These are phyloP conservation scores for Pseudogymnoascus sp. DNA, from an alignment of 2,329 filamentous ascomycete genomes.

Conservation along the genomic window DNA sequence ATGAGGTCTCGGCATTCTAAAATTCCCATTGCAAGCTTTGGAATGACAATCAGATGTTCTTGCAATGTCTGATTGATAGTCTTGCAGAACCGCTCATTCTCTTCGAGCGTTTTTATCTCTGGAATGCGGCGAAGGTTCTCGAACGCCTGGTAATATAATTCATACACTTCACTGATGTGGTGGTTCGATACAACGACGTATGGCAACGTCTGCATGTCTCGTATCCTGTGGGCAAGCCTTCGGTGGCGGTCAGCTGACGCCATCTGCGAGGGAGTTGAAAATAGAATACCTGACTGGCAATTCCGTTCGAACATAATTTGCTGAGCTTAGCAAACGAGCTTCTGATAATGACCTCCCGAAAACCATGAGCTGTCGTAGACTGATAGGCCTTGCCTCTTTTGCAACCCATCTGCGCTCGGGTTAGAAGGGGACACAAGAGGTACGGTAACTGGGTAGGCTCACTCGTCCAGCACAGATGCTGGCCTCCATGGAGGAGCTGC, in stretches of 20 bases:
- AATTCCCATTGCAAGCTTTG: conserved; percentile 88
- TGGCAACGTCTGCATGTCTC: conserved; percentile 93
- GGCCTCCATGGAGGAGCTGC: conserved; percentile 50
- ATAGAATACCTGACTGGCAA: conserved; percentile 65
- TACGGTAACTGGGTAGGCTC: conserved; percentile 26
- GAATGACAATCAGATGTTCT: conserved; percentile 89
- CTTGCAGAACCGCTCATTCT: conserved; percentile 83
- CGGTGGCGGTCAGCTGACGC: conserved; percentile 3
- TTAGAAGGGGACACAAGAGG: neutral
- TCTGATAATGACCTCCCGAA: conserved; percentile 93
- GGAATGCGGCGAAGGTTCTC: conserved; percentile 79
- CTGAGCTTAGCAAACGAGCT: conserved; percentile 80
- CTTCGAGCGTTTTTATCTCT: conserved; percentile 77
- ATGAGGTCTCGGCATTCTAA: conserved; percentile 83
- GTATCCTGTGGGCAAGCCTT: conserved; percentile 85
- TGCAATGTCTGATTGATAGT: conserved; percentile 72
- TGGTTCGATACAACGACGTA: conserved; percentile 95
- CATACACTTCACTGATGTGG: conserved; percentile 91
- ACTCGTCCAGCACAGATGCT: conserved; percentile 60
- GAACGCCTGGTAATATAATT: conserved; percentile 95
- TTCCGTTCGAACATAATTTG: conserved; percentile 95
- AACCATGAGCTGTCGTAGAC: conserved; percentile 90
- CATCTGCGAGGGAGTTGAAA: neutral
- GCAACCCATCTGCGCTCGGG: conserved; percentile 70
- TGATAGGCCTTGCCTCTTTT: conserved; percentile 89